Evolutionary conservation across 169 alveolate species (phyloP).

Genomic region (Cryptosporidium ubiquitum): DNA sequence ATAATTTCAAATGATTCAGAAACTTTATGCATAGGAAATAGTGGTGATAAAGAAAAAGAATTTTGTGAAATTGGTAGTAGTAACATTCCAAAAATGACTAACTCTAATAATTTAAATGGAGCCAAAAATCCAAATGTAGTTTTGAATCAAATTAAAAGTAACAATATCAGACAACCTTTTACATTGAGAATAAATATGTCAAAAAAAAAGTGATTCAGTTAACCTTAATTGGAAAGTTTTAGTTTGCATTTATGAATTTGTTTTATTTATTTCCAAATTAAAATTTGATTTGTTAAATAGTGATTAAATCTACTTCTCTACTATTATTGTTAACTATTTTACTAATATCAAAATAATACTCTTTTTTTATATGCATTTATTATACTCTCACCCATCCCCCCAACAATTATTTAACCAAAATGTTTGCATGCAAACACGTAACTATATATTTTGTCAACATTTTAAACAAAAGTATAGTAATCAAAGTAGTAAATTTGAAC

Average conservation of each 20-base stretch:
- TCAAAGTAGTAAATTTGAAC: not conserved
- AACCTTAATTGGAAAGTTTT: not conserved
- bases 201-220: not conserved
- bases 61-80: not conserved
- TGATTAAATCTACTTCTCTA: too few species aligned
- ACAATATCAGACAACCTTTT: slow-evolving; percentile 3
- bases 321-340: too few species aligned
- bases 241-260: not conserved
- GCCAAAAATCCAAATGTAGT: not conserved
- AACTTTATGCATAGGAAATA: not conserved
- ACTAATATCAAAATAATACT: too few species aligned
- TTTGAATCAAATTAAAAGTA: slow-evolving; percentile 1
- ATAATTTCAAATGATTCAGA: slow-evolving; percentile 1
- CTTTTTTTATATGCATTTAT: too few species aligned
- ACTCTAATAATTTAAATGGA: not conserved
- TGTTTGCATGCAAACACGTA: not conserved
- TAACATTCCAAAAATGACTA: not conserved
- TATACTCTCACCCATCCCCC: too few species aligned
- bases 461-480: too few species aligned
- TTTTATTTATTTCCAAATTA: too few species aligned
- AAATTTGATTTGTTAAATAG: too few species aligned
- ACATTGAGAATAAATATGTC: slow-evolving; percentile 70
- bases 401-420: too few species aligned
- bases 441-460: too few species aligned
- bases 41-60: not conserved